phyloP scores from a whole-genome alignment of 73 alveolate genomes.

The Paramecium caudatum region DNA sequence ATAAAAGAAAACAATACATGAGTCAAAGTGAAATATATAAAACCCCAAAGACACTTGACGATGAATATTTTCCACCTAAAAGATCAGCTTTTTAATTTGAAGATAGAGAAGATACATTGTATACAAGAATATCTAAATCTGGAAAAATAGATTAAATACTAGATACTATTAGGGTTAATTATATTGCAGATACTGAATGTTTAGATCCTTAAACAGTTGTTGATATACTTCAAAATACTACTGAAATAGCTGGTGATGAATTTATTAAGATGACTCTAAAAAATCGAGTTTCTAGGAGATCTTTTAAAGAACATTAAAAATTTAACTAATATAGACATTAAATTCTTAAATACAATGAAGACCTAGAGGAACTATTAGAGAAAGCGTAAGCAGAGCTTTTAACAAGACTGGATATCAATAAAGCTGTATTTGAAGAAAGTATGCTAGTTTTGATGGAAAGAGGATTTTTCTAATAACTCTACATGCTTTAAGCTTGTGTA shows the following conservation, averaged over 20 bases:
- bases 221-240: conserved; percentile 47
- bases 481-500: conserved; percentile 57
- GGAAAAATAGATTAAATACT: conserved; percentile 44
- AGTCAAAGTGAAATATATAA: conserved; percentile 18
- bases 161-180: conserved; percentile 24
- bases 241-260: conserved; percentile 64
- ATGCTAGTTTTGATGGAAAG: conserved; percentile 63
- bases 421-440: conserved; percentile 52
- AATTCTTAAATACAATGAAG: conserved; percentile 55
- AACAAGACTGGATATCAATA: conserved; percentile 32
- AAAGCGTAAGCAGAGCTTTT: conserved; percentile 57
- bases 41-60: conserved; percentile 18
- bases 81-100: not conserved
- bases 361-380: conserved; percentile 41
- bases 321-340: not conserved
- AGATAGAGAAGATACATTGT: conserved; percentile 19
- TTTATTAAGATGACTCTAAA: not conserved
- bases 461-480: conserved; percentile 57
- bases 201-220: conserved; percentile 52
- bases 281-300: conserved; percentile 16
- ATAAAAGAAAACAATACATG: not conserved
- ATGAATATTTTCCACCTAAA: not conserved
- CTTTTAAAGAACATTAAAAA: not conserved
- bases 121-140: conserved; percentile 30
- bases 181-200: conserved; percentile 39